Base-by-base conservation (phyloP, 2,329 filamentous ascomycete species). In the Cytospora mali region DNA sequence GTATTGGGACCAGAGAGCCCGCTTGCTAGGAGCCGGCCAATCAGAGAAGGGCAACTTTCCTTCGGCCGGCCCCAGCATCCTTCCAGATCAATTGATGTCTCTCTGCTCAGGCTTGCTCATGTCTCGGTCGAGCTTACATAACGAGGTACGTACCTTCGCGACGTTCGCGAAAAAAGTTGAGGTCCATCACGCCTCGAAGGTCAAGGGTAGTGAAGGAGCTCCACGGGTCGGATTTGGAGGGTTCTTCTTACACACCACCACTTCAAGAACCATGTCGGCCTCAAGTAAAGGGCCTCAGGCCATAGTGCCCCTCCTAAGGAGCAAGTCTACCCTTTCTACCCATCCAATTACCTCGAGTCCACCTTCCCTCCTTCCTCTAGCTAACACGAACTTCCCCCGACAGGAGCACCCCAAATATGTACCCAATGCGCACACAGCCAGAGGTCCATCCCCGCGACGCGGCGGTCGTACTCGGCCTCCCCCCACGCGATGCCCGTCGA, bases 221-320 rank as follows among this genome's bases (percentile, higher is more conserved):
- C 33, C 51, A 62, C 51, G 62, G 59, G 63, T 59, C 39, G 56
- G 53, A 42, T 42, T 35, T 51, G 63, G 63, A 63, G 53, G 61
- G 48, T 31, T 58, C 51, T 14, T 31, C 55, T 52, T 52, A 60
- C 50, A 46, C 58, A 27, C 21, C 28, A 39, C 58, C 58, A 18
- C 13, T 54, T 29, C 56, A 52, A 60, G 27, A 54, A n/a, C n/a
- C 27, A 84, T 87, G 84, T 77, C 81, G 68, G 79, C 81, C 68
- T 80, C 83, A 70, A 84, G 84, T 77, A 83, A 84, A 79, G 83
- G 84, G 67, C 74, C 80, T 68, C 78, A 75, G 71, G 79, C 79
- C 71, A 73, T 81, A 64, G 76, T 79, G 69, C 77, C 77, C 67
- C 75, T 82, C 60, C 69, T 87, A 62, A 77, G 78, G 71, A 77